Evolutionary conservation across 129 eudicot species (phyloP), one percentile per base, ranked within the genome.

Genomic region (Silybum marianum): DNA sequence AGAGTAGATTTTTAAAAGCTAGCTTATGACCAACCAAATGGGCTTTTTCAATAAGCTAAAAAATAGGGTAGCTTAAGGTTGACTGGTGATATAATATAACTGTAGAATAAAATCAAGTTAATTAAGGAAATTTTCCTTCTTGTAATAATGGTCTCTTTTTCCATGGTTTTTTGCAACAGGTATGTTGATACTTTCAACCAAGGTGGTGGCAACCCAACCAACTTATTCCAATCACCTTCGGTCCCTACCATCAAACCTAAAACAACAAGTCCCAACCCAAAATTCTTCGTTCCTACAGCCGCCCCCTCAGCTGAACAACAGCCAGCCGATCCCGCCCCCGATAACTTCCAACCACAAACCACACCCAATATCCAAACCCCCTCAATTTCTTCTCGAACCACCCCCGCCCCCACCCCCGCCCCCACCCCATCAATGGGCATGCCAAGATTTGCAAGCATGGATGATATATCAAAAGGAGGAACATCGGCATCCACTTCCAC

Each of bases 141-240:
- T 39, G 44, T 39, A 39, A 9, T 7, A 9, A 9, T 40, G 48
- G 48, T 40, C 48, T 40, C 48, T 0, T 40, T 9, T 9, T 38
- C 42, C 42, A 38, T 32, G 36, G 36, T 4, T 32, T 32, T 32
- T 65, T 77, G 83, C 82, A 71, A 22, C 94, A 95, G 99, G 95
- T 95, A 95, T 30, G 99, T 95, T 16, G 99, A 95, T 81, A 93
- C 98, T 40, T 93, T 95, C 80, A 95, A 95, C 92, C 80, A 88
- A 87, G 95, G 97, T 23, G 92, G 93, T 46, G 95, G 95, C 19
- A 91, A 84, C 85, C 83, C 90, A 38, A 70, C 97, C 81, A 95
- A 84, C 89, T 69, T 84, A 72, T 95, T 91, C 88, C 98, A 88
- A 58, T 75, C 98, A 18, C 99, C 99, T 7, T 63, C 98, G 4